A percentile compares a stretch with the other conserved stretches of the same genome.
phyloP scores from a whole-genome alignment of 306 rosid species.

The Vachellia collinsii region DNA sequence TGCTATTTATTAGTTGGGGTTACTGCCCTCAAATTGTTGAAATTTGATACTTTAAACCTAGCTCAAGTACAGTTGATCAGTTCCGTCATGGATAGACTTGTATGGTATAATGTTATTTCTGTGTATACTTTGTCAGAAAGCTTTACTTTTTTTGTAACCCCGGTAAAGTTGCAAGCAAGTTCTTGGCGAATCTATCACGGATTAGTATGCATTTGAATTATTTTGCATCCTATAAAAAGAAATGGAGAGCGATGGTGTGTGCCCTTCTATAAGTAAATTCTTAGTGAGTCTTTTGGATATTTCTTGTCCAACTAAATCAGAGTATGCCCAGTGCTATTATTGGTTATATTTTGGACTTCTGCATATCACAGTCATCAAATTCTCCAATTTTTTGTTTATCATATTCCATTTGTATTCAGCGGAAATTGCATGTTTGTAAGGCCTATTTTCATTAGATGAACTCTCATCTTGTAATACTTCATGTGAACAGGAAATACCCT shows the following conservation, averaged over 20 bases:
- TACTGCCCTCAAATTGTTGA: neutral
- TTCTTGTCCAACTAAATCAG: constrained; percentile 6
- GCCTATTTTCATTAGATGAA: neutral
- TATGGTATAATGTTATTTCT: neutral
- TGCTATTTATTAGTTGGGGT: neutral
- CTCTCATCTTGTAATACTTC: neutral
- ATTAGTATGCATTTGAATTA: neutral
- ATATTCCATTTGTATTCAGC: neutral
- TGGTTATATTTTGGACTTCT: neutral
- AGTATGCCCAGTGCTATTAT: neutral
- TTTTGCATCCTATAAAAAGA: neutral
- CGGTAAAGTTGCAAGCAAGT: neutral
- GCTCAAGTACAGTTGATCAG: constrained; percentile 2
- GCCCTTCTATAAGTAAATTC: neutral
- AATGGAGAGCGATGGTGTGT: neutral
- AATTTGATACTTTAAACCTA: constrained; percentile 4
- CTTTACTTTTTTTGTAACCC: neutral
- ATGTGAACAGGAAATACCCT: constrained; percentile 7
- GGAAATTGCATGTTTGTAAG: neutral
- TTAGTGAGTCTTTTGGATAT: neutral
- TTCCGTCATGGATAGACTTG: neutral
- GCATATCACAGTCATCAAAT: neutral
- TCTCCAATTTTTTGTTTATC: neutral
- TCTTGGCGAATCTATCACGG: neutral
- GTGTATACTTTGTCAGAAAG: neutral